Conservation (phyloP, 2,329 filamentous ascomycete species). For the Cordyceps pruinosa region DNA sequence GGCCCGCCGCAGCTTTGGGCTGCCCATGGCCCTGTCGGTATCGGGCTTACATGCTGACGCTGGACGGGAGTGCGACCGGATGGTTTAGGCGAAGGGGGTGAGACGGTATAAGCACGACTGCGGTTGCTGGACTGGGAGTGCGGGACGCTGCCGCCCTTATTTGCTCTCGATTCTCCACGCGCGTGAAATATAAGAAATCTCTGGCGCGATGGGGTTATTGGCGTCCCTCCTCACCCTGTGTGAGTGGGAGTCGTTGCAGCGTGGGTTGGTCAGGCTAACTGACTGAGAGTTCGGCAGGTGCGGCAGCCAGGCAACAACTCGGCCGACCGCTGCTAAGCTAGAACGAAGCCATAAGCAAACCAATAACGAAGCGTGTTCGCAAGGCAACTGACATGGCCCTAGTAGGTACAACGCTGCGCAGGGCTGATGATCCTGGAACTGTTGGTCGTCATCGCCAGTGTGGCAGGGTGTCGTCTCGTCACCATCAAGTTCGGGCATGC, state of each 20-base stretch:
- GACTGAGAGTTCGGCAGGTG: neutral
- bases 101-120: slow-evolving; percentile 13
- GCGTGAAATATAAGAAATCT: neutral
- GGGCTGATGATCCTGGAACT: neutral
- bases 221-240: no score
- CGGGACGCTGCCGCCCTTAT: neutral
- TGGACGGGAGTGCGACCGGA: neutral
- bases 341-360: neutral
- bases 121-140: neutral
- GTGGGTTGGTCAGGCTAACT: neutral
- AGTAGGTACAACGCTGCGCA: no score
- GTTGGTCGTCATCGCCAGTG: neutral
- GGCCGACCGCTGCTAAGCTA: no score
- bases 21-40: neutral
- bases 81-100: slow-evolving; percentile 4
- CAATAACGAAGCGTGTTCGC: no score
- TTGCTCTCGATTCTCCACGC: neutral
- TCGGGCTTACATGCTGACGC: slow-evolving; percentile 10
- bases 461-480: no score
- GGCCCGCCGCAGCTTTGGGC: neutral
- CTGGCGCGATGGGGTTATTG: neutral
- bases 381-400: no score
- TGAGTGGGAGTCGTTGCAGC: neutral
- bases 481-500: no score
- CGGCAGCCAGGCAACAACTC: neutral